Evolutionary conservation across 306 rosid species (phyloP).

Genomic region (Sindora glabra): DNA sequence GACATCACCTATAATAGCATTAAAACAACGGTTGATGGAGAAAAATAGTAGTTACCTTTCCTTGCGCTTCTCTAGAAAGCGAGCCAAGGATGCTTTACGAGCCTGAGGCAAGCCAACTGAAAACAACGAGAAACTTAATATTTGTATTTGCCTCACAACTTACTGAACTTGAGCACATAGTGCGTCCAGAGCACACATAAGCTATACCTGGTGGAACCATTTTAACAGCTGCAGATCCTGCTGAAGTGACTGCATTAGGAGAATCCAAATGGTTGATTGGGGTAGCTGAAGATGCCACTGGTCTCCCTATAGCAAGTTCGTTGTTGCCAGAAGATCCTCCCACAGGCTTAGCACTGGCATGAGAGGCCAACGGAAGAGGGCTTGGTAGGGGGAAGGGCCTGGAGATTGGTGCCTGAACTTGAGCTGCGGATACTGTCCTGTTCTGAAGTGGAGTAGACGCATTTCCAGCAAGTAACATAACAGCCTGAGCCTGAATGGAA

Average conservation of each 20-base stretch:
- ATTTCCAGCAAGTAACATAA: conserved; percentile 80
- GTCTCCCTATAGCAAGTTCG: conserved; percentile 29
- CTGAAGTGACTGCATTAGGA: conserved; percentile 28
- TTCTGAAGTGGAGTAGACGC: conserved; percentile 30
- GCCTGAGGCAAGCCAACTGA: conserved; percentile 81
- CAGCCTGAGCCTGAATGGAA: conserved; percentile 64
- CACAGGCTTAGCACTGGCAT: conserved; percentile 22
- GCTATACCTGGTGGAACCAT: conserved; percentile 50
- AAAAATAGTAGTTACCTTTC: conserved; percentile 53
- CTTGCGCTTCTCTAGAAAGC: conserved; percentile 95
- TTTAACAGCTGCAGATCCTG: conserved; percentile 31
- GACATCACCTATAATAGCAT: too few species aligned
- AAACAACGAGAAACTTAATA: conserved; percentile 13
- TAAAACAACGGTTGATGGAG: neutral
- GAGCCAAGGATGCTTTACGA: conserved; percentile 83
- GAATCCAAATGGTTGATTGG: conserved; percentile 36
- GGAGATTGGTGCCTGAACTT: conserved; percentile 31
- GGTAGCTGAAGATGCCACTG: conserved; percentile 31
- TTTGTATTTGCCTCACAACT: too few species aligned
- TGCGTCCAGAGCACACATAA: neutral
- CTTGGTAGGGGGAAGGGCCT: conserved; percentile 41
- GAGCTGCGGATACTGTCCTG: conserved; percentile 24
- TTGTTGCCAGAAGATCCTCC: conserved; percentile 35
- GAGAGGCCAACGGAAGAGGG: conserved; percentile 33
- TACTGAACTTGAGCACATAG: neutral